phyloP scores from a whole-genome alignment of 2,329 filamentous ascomycete genomes.

The Aphanocladium album region DNA sequence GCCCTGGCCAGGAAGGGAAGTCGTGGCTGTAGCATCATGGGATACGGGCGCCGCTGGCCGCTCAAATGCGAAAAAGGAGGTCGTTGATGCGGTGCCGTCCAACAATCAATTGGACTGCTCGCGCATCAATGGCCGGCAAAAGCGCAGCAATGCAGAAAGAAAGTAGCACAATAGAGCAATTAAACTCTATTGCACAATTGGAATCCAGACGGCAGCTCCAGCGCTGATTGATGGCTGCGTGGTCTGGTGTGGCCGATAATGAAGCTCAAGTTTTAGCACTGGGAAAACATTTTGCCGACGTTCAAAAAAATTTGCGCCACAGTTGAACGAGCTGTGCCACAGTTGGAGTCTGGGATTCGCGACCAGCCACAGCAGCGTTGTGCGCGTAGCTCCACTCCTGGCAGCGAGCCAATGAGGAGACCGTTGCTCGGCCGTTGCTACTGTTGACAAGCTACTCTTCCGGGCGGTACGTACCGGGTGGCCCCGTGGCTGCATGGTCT shows the following conservation, averaged over 20 bases:
- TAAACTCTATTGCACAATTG: not conserved
- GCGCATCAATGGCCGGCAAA: not conserved
- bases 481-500: conserved; percentile 6
- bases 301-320: conserved; percentile 8
- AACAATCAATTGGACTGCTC: not conserved
- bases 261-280: conserved; percentile 21
- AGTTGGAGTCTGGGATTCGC: conserved; percentile 14
- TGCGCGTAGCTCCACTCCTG: not conserved
- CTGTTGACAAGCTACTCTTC: conserved; percentile 39
- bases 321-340: conserved; percentile 3
- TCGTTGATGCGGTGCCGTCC: not conserved
- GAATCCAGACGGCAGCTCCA: not conserved
- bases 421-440: conserved; percentile 54
- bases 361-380: conserved; percentile 25
- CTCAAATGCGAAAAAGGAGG: not conserved
- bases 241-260: not conserved
- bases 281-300: conserved; percentile 23
- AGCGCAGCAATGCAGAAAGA: not conserved
- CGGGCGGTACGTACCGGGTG: conserved; percentile 18
- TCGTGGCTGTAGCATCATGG: conserved; percentile 11
- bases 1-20: conserved; percentile 8
- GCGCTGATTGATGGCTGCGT: conserved; percentile 7
- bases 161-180: not conserved
- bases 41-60: not conserved
- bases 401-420: conserved; percentile 36